Percentiles rank a stretch among this genome's conserved stretches.
Evolutionary conservation across 441 rosid species (phyloP).

Genomic region (Euphorbia celastroides): DNA sequence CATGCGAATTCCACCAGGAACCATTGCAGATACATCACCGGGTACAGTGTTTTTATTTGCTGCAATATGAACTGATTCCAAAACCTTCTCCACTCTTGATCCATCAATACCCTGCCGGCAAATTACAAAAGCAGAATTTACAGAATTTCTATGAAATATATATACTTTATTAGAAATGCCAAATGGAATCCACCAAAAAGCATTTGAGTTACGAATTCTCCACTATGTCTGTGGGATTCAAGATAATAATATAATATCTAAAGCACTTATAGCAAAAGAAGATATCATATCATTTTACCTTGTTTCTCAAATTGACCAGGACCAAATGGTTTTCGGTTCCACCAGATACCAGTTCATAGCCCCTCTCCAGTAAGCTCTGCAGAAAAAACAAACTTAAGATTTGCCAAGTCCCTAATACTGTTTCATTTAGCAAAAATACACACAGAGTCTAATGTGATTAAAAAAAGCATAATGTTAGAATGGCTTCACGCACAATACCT

Average conservation of each 20-base stretch:
- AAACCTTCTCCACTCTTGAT: conserved; percentile 90
- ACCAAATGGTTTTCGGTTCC: conserved; percentile 96
- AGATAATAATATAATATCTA: too few relatives aligned
- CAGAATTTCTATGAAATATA: not conserved
- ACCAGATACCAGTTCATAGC: conserved; percentile 92
- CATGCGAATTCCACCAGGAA: conserved; percentile 98
- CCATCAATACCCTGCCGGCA: conserved; percentile 82
- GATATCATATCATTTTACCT: conserved; percentile 38
- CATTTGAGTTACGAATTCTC: not conserved
- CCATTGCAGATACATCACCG: conserved; percentile 98
- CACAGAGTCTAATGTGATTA: not conserved
- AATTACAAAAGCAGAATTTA: conserved; percentile 3
- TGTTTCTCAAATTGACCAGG: conserved; percentile 79
- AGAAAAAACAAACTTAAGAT: conserved; percentile 15
- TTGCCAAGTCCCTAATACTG: not conserved
- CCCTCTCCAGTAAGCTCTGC: conserved; percentile 68
- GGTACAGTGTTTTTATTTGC: conserved; percentile 98
- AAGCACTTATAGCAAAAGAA: too few relatives aligned
- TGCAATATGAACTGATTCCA: conserved; percentile 87
- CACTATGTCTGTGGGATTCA: too few relatives aligned
- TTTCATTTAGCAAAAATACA: conserved; percentile 12
- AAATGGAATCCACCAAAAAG: not conserved
- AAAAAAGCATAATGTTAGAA: conserved; percentile 6
- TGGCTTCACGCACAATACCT: conserved; percentile 38
- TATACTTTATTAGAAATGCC: not conserved